Evolutionary conservation across 1,284 basidiomycete species (phyloP), one percentile per base, ranked within the genome.

Genomic region (Tilletia walkeri): DNA sequence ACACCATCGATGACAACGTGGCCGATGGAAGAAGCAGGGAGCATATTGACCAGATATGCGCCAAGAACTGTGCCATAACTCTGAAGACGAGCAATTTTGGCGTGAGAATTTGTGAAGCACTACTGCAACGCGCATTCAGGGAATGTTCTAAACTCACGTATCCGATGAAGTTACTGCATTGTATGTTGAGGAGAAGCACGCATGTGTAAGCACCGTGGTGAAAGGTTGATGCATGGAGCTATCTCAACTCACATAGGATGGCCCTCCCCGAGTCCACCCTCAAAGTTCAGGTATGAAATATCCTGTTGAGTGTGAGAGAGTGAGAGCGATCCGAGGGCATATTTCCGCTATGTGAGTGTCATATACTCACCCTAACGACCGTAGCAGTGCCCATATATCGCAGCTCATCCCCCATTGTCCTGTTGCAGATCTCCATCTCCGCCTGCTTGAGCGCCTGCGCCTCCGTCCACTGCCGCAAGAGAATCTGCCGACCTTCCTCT

Each of bases 361-460:
- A 45, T n/a, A 56, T 14, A 63, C 59, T 38, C 59, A 63, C 86
- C 48, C 85, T 78, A 2, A 84, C 85, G 34, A 87, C 86, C 1
- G 82, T 85, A 45, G 81, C 82, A 0, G 86, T 87, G 5, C 86
- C 86, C 85, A 86, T 85, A 72, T 86, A 86, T 66, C 75, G 80
- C 45, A 87, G 75, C 54, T 83, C 80, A 10, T 86, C 84, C 16
- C 85, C 86, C 84, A 86, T 84, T 41, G 74, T 81, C 73, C 84
- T 75, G 1, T 70, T 79, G 67, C 86, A 87, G 5, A 85, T 67
- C 45, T 79, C 76, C 24, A 82, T 84, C 72, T 86, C 84, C 7
- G 81, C 77, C 66, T 85, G 76, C 65, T 84, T 84, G 41, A 86
- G 69, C 2, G 80, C 82, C 2, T 85, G 74, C 7, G 84, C 81